Percentiles rank a stretch among this genome's conserved stretches.
Conservation (phyloP, 345 rosid genomes). For the Aegle marmelos region DNA sequence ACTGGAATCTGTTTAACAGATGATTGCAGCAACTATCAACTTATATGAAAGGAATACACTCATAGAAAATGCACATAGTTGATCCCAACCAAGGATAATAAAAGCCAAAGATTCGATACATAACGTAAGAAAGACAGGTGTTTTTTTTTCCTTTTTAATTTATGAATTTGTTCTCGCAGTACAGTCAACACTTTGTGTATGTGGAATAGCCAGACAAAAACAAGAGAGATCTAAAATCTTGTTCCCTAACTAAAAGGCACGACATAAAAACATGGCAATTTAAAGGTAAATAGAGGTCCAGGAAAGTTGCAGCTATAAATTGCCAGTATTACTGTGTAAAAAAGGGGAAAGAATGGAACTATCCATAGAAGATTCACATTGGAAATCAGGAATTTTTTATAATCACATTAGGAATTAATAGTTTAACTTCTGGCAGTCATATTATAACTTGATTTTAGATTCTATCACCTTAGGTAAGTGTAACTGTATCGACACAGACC, state of each 20-base stretch:
- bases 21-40: neutral
- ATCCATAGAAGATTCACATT: neutral
- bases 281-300: neutral
- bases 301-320: neutral
- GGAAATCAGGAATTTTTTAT: neutral
- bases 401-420: neutral
- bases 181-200: neutral
- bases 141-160: neutral
- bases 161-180: neutral
- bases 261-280: neutral
- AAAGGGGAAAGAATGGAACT: neutral
- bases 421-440: neutral
- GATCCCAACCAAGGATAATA: neutral
- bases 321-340: neutral
- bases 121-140: neutral
- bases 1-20: constrained; percentile 47
- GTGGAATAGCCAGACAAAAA: neutral
- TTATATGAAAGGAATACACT: neutral
- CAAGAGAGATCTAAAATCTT: neutral
- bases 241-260: neutral
- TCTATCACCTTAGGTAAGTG: neutral
- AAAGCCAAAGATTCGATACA: neutral
- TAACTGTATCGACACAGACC: neutral
- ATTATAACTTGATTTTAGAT: too few relatives aligned
- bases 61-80: neutral